A percentile compares a stretch with the other conserved stretches of the same genome.
Conservation (phyloP, 225 moss, liverwort and hornwort genomes). For the Marchantia paleacea region DNA sequence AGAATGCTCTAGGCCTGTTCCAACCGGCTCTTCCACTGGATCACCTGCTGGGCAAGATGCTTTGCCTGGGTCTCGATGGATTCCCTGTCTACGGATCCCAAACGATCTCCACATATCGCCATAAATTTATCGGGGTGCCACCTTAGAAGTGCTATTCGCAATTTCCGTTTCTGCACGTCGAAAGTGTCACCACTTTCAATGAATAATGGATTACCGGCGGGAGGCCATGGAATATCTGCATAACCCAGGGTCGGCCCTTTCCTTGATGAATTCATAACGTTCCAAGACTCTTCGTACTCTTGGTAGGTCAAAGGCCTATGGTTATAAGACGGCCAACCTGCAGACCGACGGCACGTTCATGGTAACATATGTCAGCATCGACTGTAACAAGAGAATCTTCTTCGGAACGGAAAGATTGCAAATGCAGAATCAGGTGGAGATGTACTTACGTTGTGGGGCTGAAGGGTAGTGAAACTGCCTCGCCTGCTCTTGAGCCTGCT, state of each 20-base stretch:
- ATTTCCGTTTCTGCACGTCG: constrained; percentile 36
- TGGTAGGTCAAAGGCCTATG: constrained; percentile 28
- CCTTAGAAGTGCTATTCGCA: constrained; percentile 36
- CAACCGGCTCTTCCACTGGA: constrained; percentile 41
- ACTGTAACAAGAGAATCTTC: background rate
- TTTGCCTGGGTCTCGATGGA: constrained; percentile 37
- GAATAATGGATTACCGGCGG: constrained; percentile 40
- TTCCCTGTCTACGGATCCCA: constrained; percentile 29
- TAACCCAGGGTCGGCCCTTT: constrained; percentile 22
- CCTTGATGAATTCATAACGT: constrained; percentile 21
- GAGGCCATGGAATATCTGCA: constrained; percentile 48
- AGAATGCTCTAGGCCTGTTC: constrained; percentile 7
- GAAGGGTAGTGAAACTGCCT: constrained; percentile 9
- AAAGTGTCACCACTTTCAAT: constrained; percentile 36
- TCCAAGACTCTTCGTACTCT: constrained; percentile 48
- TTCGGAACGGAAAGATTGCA: background rate
- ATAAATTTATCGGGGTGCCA: constrained; percentile 54
- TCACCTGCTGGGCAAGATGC: constrained; percentile 37
- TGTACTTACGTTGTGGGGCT: background rate
- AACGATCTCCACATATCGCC: constrained; percentile 31
- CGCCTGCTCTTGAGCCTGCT: constrained; percentile 28
- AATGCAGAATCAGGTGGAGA: background rate
- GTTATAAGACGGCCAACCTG: constrained; percentile 22
- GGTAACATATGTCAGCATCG: background rate
- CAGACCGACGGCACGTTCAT: background rate